Percentiles rank a stretch among this genome's conserved stretches.
These are phyloP conservation scores for Sugiyamaella smithiae DNA, from an alignment of 805 yeast genomes.

Conservation along the genomic window DNA sequence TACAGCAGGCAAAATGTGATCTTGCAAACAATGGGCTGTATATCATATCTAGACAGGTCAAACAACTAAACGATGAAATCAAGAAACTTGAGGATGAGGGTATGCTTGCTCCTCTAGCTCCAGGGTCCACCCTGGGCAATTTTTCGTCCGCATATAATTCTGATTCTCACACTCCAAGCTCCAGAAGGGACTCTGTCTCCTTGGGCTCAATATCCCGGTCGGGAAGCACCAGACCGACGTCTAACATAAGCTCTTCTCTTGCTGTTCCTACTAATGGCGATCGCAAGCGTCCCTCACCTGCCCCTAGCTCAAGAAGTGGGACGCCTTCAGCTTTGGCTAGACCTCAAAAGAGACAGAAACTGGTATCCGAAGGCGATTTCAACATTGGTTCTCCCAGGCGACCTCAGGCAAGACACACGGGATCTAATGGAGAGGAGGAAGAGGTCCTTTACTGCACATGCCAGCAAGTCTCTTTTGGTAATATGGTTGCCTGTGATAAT, in stretches of 20 bases:
- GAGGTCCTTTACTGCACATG: conserved; percentile 79
- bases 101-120: conserved; percentile 48
- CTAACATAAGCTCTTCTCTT: not conserved
- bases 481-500: conserved; percentile 95
- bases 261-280: not conserved
- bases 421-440: conserved; percentile 48
- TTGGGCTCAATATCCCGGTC: not conserved
- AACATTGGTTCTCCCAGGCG: not conserved
- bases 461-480: conserved; percentile 90
- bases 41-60: conserved; percentile 70
- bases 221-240: conserved; percentile 2
- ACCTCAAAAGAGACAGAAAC: conserved; percentile 24
- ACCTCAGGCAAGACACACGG: not conserved
- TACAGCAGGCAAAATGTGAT: conserved; percentile 76
- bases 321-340: conserved; percentile 18
- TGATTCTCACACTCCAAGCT: conserved; percentile 9
- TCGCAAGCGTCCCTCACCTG: conserved; percentile 14
- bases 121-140: conserved; percentile 11
- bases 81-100: conserved; percentile 77
- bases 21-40: conserved; percentile 82
- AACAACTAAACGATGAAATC: conserved; percentile 70
- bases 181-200: conserved; percentile 13
- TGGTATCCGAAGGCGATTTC: not conserved
- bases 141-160: conserved; percentile 5
- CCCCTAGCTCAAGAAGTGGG: conserved; percentile 17